A percentile compares a stretch with the other conserved stretches of the same genome.
These are phyloP conservation scores for Magnaporthiopsis poae DNA, from an alignment of 2,329 filamentous ascomycete species.

Conservation along the genomic window DNA sequence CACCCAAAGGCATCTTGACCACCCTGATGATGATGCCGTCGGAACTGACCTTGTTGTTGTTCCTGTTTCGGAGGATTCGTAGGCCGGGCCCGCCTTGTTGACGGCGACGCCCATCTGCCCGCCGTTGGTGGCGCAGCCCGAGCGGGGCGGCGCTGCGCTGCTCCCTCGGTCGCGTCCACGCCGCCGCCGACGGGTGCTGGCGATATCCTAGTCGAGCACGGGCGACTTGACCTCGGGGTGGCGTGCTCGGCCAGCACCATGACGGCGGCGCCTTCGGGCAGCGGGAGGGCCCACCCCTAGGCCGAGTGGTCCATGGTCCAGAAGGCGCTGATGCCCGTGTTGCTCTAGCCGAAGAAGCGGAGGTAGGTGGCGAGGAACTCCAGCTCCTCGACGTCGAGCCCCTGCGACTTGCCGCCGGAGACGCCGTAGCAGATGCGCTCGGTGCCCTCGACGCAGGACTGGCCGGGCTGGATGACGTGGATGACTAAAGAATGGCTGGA, in stretches of 20 bases:
- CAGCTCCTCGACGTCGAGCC: conserved; percentile 14
- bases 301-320: conserved; percentile 14
- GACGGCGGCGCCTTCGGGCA: conserved; percentile 11
- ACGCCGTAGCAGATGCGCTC: conserved; percentile 15
- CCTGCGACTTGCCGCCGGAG: conserved; percentile 13
- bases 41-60: background rate
- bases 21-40: background rate
- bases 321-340: conserved; percentile 7
- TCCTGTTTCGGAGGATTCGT: conserved; percentile 13
- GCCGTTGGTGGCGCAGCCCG: conserved; percentile 12
- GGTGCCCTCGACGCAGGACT: background rate
- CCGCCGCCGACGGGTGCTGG: conserved; percentile 14
- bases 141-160: conserved; percentile 8
- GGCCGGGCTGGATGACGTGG: background rate
- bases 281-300: conserved; percentile 16
- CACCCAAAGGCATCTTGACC: background rate
- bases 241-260: too few species aligned
- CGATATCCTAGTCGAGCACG: conserved; percentile 10
- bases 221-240: too few species aligned
- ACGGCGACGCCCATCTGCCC: conserved; percentile 13
- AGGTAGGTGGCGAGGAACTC: conserved; percentile 14
- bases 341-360: conserved; percentile 9
- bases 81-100: conserved; percentile 11
- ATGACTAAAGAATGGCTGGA: too few species aligned
- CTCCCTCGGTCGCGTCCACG: conserved; percentile 5